A percentile compares a stretch with the other conserved stretches of the same genome.
Conservation (phyloP, 2,329 filamentous ascomycete genomes). For the Sporothrix schenckii region DNA sequence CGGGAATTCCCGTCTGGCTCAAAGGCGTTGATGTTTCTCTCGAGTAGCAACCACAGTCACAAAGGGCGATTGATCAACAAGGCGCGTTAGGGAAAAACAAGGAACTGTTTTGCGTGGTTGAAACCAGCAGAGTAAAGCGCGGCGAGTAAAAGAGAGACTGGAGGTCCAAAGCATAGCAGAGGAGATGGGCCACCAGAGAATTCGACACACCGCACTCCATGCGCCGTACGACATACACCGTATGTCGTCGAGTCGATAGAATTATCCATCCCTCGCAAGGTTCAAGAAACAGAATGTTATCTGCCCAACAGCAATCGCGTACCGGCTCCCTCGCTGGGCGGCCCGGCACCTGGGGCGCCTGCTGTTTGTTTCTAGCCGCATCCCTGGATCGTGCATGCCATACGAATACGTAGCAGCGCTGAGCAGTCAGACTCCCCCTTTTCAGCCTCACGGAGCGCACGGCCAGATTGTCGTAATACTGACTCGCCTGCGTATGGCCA, state of each 20-base stretch:
- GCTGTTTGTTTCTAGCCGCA: background rate
- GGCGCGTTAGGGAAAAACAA: background rate
- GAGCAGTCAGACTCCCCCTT: conserved; percentile 2
- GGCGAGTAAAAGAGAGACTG: no score
- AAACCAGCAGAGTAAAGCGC: no score
- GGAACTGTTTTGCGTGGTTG: no score
- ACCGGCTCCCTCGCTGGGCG: background rate
- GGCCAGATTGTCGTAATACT: background rate
- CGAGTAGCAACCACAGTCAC: background rate
- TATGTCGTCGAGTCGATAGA: background rate
- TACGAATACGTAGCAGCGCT: background rate
- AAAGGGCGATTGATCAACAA: background rate
- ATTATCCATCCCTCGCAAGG: background rate
- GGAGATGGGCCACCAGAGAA: no score
- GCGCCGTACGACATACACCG: no score
- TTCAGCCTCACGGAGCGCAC: background rate
- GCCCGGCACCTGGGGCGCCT: background rate
- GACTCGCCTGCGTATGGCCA: no score
- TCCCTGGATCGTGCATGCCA: background rate
- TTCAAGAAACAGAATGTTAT: background rate
- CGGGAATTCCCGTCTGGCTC: background rate
- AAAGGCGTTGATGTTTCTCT: background rate
- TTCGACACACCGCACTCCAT: no score
- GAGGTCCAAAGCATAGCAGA: no score
- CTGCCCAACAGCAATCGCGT: background rate